These are phyloP conservation scores for Nakazawaea peltata DNA, from an alignment of 805 yeast species.

Conservation along the genomic window DNA sequence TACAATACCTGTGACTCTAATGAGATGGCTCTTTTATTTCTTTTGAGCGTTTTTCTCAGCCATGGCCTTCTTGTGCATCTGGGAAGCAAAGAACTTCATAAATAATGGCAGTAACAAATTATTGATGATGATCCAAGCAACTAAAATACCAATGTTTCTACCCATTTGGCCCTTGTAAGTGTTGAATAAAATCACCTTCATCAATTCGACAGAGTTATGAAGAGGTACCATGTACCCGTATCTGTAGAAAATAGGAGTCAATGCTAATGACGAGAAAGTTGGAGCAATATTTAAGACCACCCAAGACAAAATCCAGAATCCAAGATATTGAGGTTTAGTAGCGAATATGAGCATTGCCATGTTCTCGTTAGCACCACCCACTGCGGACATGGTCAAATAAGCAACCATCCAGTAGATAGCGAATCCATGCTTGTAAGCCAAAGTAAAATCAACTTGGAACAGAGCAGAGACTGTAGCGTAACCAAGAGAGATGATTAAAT, in stretches of 20 bases:
- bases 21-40: too few species aligned
- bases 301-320: conserved; percentile 67
- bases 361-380: conserved; percentile 70
- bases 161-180: conserved; percentile 53
- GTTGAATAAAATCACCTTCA: conserved; percentile 50
- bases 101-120: conserved; percentile 35
- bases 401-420: conserved; percentile 67
- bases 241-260: conserved; percentile 48
- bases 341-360: conserved; percentile 43
- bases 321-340: conserved; percentile 53
- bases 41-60: too few species aligned
- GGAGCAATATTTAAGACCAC: conserved; percentile 64
- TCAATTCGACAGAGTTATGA: conserved; percentile 54
- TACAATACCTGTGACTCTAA: too few species aligned
- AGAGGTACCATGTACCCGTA: conserved; percentile 67
- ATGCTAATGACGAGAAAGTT: conserved; percentile 56
- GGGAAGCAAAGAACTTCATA: conserved; percentile 31
- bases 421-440: conserved; percentile 55
- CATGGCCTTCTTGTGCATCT: conserved; percentile 22
- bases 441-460: conserved; percentile 52
- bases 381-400: conserved; percentile 63
- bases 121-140: conserved; percentile 53
- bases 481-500: conserved; percentile 43
- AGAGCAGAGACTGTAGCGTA: conserved; percentile 56
- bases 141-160: conserved; percentile 48